Evolutionary conservation across 345 rosid genomes (phyloP).

Genomic region (Lenwebbia sp.): DNA sequence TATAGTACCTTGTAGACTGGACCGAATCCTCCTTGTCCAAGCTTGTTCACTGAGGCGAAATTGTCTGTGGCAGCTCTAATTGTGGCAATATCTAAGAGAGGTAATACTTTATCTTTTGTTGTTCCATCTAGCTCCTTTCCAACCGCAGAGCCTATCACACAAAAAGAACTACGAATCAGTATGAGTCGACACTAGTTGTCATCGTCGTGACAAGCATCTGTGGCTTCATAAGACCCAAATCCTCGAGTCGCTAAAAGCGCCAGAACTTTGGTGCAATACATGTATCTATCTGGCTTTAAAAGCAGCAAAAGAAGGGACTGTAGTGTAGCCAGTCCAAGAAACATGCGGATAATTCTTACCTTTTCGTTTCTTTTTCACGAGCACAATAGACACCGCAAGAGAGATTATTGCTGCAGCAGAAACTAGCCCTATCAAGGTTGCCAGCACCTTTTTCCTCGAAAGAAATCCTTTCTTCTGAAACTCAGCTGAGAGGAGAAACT

Average conservation of each 20-base stretch:
- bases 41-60: neutral
- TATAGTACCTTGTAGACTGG: neutral
- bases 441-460: neutral
- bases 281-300: neutral
- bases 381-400: neutral
- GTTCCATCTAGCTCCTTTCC: neutral
- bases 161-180: neutral
- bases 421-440: neutral
- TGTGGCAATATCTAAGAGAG: neutral
- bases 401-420: neutral
- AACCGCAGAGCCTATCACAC: neutral
- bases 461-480: neutral
- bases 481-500: neutral
- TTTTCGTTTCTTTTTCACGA: neutral
- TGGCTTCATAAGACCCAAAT: neutral
- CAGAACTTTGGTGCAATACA: neutral
- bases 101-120: neutral
- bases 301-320: neutral
- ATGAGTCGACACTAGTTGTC: neutral
- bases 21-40: constrained; percentile 3
- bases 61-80: neutral
- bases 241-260: neutral
- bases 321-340: neutral
- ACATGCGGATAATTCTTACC: neutral
- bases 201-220: neutral